Evolutionary conservation across 768 basidiomycete genomes (phyloP), one percentile per base, ranked within the genome.

Genomic region (Boletus reticulatus): DNA sequence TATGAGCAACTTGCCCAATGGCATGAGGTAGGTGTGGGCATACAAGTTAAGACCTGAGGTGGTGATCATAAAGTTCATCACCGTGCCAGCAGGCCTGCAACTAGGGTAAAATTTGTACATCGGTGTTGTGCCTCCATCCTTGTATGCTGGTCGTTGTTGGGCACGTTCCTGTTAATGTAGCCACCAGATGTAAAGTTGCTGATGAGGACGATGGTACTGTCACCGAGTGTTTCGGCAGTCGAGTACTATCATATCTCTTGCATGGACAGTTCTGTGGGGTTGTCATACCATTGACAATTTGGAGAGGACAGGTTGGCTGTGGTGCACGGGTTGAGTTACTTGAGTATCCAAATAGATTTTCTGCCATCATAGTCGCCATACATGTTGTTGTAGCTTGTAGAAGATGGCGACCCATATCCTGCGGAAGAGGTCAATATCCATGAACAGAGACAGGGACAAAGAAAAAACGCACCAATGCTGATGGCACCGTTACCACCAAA

Each of bases 351-450:
- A 62, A 95, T 91, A 24, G 87, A 77, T 52, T 79, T 82, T n/a
- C 82, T 76, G 45, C 94, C 93, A 62, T 93, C 91, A 52, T 83
- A 89, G 69, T 95, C 87, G 47, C 82, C 76, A 68, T 92, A 94
- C 14, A 73, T 75, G 46, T 80, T 67, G 63, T 89, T 87, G 73
- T 78, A 88, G 17, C 9, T 12, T 0, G 52, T 0, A 0, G 63
- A 59, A 1, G 60, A 57, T 0, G 58, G 50, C 0, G 67, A 47
- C 2, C 78, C 84, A 9, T 73, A 72, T 44, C 67, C 78, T 68
- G 13, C 1, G 9, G 27, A n/a, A 29, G 27, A 4, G 67, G 54
- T 78, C 77, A 12, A 62, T 48, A 76, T 72, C 9, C 78, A 16
- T 12, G 43, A 22, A 20, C 1, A 9, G 19, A n/a, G 1, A 32